These are phyloP conservation scores for Malassezia japonica DNA, from an alignment of 1,284 basidiomycete genomes.

Conservation along the genomic window DNA sequence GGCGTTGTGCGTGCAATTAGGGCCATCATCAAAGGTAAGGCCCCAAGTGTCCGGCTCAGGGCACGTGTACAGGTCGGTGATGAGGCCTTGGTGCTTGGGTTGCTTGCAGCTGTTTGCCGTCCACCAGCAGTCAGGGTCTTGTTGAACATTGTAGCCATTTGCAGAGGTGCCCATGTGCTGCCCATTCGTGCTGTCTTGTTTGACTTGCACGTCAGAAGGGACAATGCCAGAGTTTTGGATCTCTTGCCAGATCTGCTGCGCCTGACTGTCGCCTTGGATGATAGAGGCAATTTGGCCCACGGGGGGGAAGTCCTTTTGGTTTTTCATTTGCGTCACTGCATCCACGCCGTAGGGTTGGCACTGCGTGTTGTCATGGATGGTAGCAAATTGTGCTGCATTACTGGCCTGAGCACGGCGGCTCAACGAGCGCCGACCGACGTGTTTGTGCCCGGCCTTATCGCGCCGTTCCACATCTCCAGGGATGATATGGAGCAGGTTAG, in stretches of 20 bases:
- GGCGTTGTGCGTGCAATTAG: constrained; percentile 28
- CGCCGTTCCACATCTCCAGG: no score
- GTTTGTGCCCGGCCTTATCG: no score
- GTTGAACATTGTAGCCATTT: constrained; percentile 4
- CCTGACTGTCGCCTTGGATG: constrained; percentile 48
- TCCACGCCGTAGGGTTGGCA: constrained; percentile 31
- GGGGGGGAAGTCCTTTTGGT: constrained; percentile 22
- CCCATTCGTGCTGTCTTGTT: not conserved
- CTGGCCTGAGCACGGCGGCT: not conserved
- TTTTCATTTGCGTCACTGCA: constrained; percentile 24
- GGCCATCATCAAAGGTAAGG: constrained; percentile 36
- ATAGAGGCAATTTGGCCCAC: constrained; percentile 49
- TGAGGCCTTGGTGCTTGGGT: constrained; percentile 40
- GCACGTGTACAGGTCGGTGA: constrained; percentile 48
- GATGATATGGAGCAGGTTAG: no score
- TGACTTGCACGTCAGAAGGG: constrained; percentile 36
- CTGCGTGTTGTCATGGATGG: constrained; percentile 16
- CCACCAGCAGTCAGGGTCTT: constrained; percentile 45
- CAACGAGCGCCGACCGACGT: no score
- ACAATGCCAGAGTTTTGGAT: constrained; percentile 43
- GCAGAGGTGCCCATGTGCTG: not conserved
- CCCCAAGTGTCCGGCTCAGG: constrained; percentile 50
- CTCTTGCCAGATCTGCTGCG: constrained; percentile 37
- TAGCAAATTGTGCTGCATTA: constrained; percentile 22
- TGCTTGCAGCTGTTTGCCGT: constrained; percentile 31